A percentile compares a stretch with the other conserved stretches of the same genome.
phyloP scores from a whole-genome alignment of 169 alveolate genomes.

The Cryptosporidium sp. region DNA sequence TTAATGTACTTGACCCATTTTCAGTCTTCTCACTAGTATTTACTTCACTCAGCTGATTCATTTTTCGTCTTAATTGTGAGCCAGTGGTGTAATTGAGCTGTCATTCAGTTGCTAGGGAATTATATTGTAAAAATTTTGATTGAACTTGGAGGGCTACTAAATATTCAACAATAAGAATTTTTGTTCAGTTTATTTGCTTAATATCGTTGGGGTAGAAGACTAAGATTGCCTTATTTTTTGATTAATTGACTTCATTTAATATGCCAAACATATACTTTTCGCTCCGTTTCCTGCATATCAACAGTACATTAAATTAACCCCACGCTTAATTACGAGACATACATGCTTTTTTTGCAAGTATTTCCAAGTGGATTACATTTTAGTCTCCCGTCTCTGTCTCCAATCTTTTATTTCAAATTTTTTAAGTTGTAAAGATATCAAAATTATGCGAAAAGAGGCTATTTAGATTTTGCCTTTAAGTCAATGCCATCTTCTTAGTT shows the following conservation, averaged over 20 bases:
- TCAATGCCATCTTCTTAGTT: too few relatives aligned
- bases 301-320: conserved; percentile 52
- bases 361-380: conserved; percentile 72
- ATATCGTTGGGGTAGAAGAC: background rate
- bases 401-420: conserved; percentile 14
- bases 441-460: background rate
- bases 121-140: background rate
- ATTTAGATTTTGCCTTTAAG: background rate
- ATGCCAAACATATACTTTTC: conserved; percentile 37
- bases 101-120: background rate
- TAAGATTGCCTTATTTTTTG: background rate
- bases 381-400: conserved; percentile 74
- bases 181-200: background rate
- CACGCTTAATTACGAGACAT: conserved; percentile 76
- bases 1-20: background rate
- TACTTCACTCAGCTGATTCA: conserved; percentile 18
- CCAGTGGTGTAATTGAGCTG: background rate
- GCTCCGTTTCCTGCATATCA: conserved; percentile 62
- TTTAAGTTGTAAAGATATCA: background rate
- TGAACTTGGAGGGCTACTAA: background rate
- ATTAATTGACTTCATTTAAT: conserved; percentile 19
- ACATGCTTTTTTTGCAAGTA: conserved; percentile 76
- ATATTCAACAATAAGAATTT: background rate
- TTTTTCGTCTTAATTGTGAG: background rate
- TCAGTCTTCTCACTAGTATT: conserved; percentile 4